phyloP scores from a whole-genome alignment of 345 rosid genomes.

The Arabis hirsuta region DNA sequence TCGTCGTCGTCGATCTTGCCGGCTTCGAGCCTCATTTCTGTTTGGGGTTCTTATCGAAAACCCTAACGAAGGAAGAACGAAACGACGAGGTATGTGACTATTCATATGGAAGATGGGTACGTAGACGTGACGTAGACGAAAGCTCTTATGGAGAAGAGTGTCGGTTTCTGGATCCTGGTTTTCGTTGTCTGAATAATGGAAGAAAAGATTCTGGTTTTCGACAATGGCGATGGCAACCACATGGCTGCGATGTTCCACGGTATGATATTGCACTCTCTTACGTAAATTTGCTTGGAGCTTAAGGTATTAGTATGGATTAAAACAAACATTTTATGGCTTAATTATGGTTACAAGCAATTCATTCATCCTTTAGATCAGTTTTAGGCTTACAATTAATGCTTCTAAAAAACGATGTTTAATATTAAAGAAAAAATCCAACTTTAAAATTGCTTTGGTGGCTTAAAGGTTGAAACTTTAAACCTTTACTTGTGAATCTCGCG shows the following conservation, averaged over 20 bases:
- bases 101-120: slow-evolving; percentile 72
- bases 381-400: neutral
- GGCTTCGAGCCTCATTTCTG: slow-evolving; percentile 42
- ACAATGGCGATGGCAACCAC: slow-evolving; percentile 90
- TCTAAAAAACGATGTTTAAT: neutral
- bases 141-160: slow-evolving; percentile 61
- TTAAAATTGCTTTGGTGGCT: slow-evolving; percentile 5
- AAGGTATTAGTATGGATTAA: slow-evolving; percentile 21
- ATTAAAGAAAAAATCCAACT: neutral
- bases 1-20: slow-evolving; percentile 25
- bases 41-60: slow-evolving; percentile 30
- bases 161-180: slow-evolving; percentile 88
- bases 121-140: slow-evolving; percentile 40
- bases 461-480: slow-evolving; percentile 24
- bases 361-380: neutral
- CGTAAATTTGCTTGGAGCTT: slow-evolving; percentile 23
- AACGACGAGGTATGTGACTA: slow-evolving; percentile 54
- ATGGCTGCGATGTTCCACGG: slow-evolving; percentile 81
- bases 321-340: slow-evolving; percentile 16
- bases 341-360: slow-evolving; percentile 3
- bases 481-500: slow-evolving; percentile 30
- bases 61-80: neutral
- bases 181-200: slow-evolving; percentile 68
- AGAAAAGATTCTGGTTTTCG: slow-evolving; percentile 63
- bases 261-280: slow-evolving; percentile 32